Base-by-base conservation (phyloP, 2,329 filamentous ascomycete genomes). In the Karstenula rhodostoma region DNA sequence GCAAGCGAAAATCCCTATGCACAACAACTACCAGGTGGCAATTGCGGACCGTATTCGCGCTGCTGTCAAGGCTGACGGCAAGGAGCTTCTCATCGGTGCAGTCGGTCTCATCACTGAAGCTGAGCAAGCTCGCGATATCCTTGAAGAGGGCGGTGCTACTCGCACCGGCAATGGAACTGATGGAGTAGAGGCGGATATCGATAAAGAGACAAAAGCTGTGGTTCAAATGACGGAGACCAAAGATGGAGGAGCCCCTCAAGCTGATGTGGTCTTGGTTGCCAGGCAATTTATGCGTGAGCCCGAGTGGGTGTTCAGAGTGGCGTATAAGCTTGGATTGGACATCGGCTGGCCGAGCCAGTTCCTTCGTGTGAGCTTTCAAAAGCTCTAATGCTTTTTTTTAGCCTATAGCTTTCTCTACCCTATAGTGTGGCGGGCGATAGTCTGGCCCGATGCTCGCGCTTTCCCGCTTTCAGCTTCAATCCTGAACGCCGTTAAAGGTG, bases 261-360 rank as follows among this genome's bases (percentile, higher is more conserved):
- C 83, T 0, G 84, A 86, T 75, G 80, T 81, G 0, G 76, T 85
- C 25, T 64, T 86, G n/a, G 78, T 86, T 37, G 84, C 80, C 0
- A 77, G 83, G 46, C 84, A 86, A 63, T 86, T 86, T 60, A 79
- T 86, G 78, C 75, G 84, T 8, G 84, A 86, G 71, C 83, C 84
- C 0, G 83, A 85, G 64, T 85, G 84, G 84, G 84, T 85, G 29
- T 62, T 86, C 37, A 81, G 71, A 44, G 82, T 85, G 1, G 84
- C 83, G 9, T 81, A 80, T 73, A 77, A 80, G 66, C 61, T 86
- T 59, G 80, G 78, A 3, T 77, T 85, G 0, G 79, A 84, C 60
- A 73, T 85, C 55, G 77, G 79, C 0, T 80, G 81, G 74, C 82
- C 83, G 4, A 77, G 66, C 47, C 84, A 86, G 67, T 85, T 84